Percentiles rank a stretch among this genome's conserved stretches.
These are phyloP conservation scores for Chimonanthus salicifolius DNA, from an alignment of 164 flowering plant genomes.

Conservation along the genomic window DNA sequence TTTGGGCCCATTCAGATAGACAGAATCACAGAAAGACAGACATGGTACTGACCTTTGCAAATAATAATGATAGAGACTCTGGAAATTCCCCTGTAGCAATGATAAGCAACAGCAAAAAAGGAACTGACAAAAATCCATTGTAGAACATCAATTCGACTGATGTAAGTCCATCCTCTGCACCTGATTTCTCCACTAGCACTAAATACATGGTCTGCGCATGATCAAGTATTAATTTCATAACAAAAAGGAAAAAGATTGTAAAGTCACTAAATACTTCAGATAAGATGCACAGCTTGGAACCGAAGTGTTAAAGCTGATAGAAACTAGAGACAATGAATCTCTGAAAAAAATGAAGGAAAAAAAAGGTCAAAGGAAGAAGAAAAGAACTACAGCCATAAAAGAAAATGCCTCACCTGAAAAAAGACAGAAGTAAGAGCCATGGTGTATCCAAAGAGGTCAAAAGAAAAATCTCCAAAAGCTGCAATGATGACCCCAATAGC, in stretches of 20 bases:
- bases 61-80: slow-evolving; percentile 51
- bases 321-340: neutral
- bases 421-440: slow-evolving; percentile 95
- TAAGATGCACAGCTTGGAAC: neutral
- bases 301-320: neutral
- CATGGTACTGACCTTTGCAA: slow-evolving; percentile 64
- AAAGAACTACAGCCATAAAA: neutral
- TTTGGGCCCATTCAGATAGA: too few species aligned
- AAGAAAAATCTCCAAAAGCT: slow-evolving; percentile 94
- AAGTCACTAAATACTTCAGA: neutral
- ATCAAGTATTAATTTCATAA: slow-evolving; percentile 7
- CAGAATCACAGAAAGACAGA: too few species aligned
- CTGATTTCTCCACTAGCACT: slow-evolving; percentile 91
- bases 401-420: slow-evolving; percentile 63
- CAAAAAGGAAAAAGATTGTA: neutral
- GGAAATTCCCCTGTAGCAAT: slow-evolving; percentile 89
- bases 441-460: slow-evolving; percentile 85
- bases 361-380: too few species aligned
- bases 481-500: slow-evolving; percentile 88
- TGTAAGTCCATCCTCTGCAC: slow-evolving; percentile 97
- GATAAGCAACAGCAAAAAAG: slow-evolving; percentile 68
- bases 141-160: slow-evolving; percentile 94
- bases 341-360: too few species aligned
- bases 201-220: slow-evolving; percentile 90
- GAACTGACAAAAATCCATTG: slow-evolving; percentile 78